A percentile compares a stretch with the other conserved stretches of the same genome.
Conservation (phyloP, 257 asterid species). For the Scutellaria galericulata region DNA sequence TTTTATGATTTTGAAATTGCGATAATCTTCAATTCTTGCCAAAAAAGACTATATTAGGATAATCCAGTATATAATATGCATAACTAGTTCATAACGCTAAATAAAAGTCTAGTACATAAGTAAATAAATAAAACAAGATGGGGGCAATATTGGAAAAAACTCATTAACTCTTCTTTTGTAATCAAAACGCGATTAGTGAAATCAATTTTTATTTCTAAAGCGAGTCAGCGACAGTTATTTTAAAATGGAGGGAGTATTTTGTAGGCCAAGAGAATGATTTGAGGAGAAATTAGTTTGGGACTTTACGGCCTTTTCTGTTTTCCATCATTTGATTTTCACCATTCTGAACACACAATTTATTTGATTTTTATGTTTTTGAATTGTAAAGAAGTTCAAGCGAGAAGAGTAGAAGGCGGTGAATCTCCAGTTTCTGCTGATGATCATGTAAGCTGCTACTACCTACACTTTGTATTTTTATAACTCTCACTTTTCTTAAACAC, state of each 20-base stretch:
- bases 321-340: not conserved
- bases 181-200: no score
- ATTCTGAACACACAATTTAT: slow-evolving; percentile 2
- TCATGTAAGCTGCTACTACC: slow-evolving; percentile 53
- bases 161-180: no score
- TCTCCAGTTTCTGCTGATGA: slow-evolving; percentile 56
- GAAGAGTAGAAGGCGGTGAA: slow-evolving; percentile 44
- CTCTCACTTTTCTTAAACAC: not conserved
- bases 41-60: no score
- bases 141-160: no score
- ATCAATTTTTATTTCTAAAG: no score
- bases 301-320: not conserved
- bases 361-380: slow-evolving; percentile 7
- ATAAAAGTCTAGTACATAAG: no score
- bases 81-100: no score
- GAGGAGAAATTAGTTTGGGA: not conserved
- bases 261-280: slow-evolving; percentile 11
- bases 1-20: slow-evolving; percentile 14
- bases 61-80: no score
- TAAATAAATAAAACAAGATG: no score
- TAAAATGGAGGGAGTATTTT: no score
- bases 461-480: slow-evolving; percentile 11
- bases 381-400: slow-evolving; percentile 52
- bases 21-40: slow-evolving; percentile 8
- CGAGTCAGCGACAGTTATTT: no score